These are phyloP conservation scores for Hawksworthiomyces lignivorus DNA, from an alignment of 2,329 filamentous ascomycete species.

Conservation along the genomic window DNA sequence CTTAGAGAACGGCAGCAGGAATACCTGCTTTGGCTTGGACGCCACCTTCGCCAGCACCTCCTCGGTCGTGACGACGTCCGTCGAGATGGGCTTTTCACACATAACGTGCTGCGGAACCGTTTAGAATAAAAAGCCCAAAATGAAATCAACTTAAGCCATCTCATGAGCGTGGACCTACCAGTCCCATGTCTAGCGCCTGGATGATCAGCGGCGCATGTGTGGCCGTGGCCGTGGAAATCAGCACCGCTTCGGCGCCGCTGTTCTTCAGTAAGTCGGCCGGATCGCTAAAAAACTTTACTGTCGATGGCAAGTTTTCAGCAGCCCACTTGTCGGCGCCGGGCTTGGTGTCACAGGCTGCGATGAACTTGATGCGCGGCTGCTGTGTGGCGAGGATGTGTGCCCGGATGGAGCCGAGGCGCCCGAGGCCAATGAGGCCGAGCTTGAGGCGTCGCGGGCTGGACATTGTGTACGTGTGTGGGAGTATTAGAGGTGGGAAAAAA, in stretches of 20 bases:
- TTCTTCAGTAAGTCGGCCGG: slow-evolving; percentile 22
- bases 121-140: no score
- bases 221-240: slow-evolving; percentile 23
- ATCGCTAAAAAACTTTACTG: slow-evolving; percentile 18
- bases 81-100: slow-evolving; percentile 6
- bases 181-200: slow-evolving; percentile 16
- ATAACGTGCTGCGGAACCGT: background rate
- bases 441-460: slow-evolving; percentile 5
- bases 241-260: slow-evolving; percentile 21
- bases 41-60: slow-evolving; percentile 6
- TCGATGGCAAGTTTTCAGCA: slow-evolving; percentile 21
- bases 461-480: slow-evolving; percentile 3
- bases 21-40: slow-evolving; percentile 6
- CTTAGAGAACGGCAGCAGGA: slow-evolving; percentile 7
- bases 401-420: slow-evolving; percentile 23
- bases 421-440: slow-evolving; percentile 19
- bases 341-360: slow-evolving; percentile 7
- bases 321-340: slow-evolving; percentile 20
- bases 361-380: slow-evolving; percentile 25
- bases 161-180: background rate
- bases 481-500: background rate
- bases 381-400: slow-evolving; percentile 26
- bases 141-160: no score
- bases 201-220: slow-evolving; percentile 22
- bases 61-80: slow-evolving; percentile 5